phyloP scores from a whole-genome alignment of 2,329 filamentous ascomycete genomes.

The Penicillium sp. region DNA sequence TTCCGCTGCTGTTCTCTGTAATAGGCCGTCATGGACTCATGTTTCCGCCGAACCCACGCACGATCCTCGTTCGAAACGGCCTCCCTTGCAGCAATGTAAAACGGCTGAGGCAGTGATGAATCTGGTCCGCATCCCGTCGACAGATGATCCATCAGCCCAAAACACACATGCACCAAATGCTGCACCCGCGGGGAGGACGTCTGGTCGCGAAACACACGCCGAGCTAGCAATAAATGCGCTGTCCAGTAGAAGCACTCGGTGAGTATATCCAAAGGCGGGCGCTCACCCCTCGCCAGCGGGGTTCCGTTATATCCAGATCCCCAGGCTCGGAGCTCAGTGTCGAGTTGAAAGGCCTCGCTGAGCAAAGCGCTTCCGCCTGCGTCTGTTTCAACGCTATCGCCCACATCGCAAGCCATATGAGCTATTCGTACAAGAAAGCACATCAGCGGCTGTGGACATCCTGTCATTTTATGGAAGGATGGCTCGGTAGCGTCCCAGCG shows the following conservation, averaged over 20 bases:
- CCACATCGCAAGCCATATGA: constrained; percentile 24
- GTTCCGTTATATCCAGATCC: constrained; percentile 11
- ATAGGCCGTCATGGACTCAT: constrained; percentile 26
- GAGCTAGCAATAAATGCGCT: constrained; percentile 24
- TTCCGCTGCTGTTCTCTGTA: constrained; percentile 27
- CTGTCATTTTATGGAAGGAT: constrained; percentile 27
- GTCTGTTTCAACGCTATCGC: constrained; percentile 7
- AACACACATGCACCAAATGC: constrained; percentile 22
- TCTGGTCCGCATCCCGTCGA: constrained; percentile 25
- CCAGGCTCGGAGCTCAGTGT: constrained; percentile 25
- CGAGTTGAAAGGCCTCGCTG: constrained; percentile 13
- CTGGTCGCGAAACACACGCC: constrained; percentile 22
- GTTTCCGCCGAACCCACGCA: constrained; percentile 22
- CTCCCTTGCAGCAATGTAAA: constrained; percentile 25
- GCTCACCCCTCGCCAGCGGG: background rate
- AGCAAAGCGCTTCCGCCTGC: constrained; percentile 3
- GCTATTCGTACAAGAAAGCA: constrained; percentile 22
- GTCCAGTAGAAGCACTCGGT: constrained; percentile 28
- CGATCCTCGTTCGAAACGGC: constrained; percentile 19
- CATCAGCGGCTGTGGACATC: constrained; percentile 26
- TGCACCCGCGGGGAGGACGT: constrained; percentile 23
- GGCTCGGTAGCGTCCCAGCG: constrained; percentile 24
- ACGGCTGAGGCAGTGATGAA: constrained; percentile 24
- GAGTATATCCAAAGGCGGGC: constrained; percentile 22
- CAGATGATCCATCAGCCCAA: constrained; percentile 23